These are phyloP conservation scores for Chytriomyces sp. DNA, from an alignment of 192 early-diverging fungal species.

Conservation along the genomic window DNA sequence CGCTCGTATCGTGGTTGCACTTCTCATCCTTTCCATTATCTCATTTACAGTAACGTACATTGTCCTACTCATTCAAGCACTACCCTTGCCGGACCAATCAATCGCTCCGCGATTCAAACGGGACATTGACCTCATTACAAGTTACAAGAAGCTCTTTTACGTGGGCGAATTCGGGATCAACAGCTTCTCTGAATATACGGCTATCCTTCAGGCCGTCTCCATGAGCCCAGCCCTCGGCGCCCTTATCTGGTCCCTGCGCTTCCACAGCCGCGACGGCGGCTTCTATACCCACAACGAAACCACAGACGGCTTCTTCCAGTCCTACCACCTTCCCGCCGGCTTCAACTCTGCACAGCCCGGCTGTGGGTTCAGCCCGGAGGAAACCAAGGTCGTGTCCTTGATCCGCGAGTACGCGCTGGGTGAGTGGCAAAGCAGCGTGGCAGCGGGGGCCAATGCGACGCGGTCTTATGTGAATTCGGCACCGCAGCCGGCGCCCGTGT, in stretches of 20 bases:
- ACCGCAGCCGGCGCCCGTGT: neutral
- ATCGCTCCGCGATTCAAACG: conserved; percentile 10
- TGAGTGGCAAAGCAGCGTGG: neutral
- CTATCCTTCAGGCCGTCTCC: conserved; percentile 7
- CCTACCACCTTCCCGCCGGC: conserved; percentile 30
- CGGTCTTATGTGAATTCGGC: neutral
- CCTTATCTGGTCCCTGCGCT: conserved; percentile 50
- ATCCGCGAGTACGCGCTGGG: neutral
- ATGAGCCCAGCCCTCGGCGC: conserved; percentile 30
- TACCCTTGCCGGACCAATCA: neutral
- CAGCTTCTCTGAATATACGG: neutral
- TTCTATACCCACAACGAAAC: conserved; percentile 33
- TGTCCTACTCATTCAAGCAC: neutral
- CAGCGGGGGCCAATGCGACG: neutral
- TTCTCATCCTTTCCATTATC: neutral
- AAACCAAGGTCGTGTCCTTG: neutral
- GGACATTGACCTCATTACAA: neutral
- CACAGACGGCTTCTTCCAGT: neutral
- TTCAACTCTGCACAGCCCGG: neutral
- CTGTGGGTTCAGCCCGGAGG: neutral
- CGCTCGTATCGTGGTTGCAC: neutral
- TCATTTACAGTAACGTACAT: neutral
- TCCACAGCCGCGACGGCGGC: conserved; percentile 42
- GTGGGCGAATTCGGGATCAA: conserved; percentile 50
- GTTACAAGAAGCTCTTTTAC: conserved; percentile 36